These are phyloP conservation scores for Pichia membranifaciens DNA, from an alignment of 805 yeast genomes.

Conservation along the genomic window DNA sequence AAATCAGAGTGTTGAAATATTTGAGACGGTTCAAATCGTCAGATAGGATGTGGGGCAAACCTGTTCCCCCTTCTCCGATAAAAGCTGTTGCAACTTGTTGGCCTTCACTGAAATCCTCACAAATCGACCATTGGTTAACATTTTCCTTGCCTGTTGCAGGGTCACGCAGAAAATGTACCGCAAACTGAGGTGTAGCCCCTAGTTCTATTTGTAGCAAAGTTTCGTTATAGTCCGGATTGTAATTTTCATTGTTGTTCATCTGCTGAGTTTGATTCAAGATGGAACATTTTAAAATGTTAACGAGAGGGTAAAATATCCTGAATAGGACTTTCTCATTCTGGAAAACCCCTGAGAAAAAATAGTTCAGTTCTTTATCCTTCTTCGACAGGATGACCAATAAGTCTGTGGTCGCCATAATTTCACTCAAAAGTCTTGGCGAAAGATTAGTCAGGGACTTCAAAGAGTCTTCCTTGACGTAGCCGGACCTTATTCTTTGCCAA, in stretches of 20 bases:
- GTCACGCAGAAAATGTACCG: slow-evolving; percentile 63
- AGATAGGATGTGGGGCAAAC: slow-evolving; percentile 62
- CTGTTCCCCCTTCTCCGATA: slow-evolving; percentile 50
- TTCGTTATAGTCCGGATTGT: slow-evolving; percentile 33
- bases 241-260: slow-evolving; percentile 19
- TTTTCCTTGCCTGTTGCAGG: slow-evolving; percentile 39
- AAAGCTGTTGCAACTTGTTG: slow-evolving; percentile 71
- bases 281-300: slow-evolving; percentile 54
- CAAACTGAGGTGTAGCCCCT: slow-evolving; percentile 63
- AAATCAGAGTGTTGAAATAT: slow-evolving; percentile 29
- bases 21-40: slow-evolving; percentile 39
- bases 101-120: slow-evolving; percentile 81
- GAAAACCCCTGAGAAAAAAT: slow-evolving; percentile 70
- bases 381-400: slow-evolving; percentile 63
- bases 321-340: slow-evolving; percentile 63
- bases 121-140: slow-evolving; percentile 68
- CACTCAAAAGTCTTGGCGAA: slow-evolving; percentile 60
- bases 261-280: slow-evolving; percentile 37
- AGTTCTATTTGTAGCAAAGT: slow-evolving; percentile 30
- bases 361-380: slow-evolving; percentile 66
- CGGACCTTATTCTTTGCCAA: slow-evolving; percentile 75
- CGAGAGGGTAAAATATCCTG: slow-evolving; percentile 65
- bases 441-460: slow-evolving; percentile 50
- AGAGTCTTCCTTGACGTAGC: slow-evolving; percentile 38
- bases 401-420: slow-evolving; percentile 63